These are phyloP conservation scores for Ogataea polymorpha DNA, from an alignment of 805 yeast genomes.

Conservation along the genomic window DNA sequence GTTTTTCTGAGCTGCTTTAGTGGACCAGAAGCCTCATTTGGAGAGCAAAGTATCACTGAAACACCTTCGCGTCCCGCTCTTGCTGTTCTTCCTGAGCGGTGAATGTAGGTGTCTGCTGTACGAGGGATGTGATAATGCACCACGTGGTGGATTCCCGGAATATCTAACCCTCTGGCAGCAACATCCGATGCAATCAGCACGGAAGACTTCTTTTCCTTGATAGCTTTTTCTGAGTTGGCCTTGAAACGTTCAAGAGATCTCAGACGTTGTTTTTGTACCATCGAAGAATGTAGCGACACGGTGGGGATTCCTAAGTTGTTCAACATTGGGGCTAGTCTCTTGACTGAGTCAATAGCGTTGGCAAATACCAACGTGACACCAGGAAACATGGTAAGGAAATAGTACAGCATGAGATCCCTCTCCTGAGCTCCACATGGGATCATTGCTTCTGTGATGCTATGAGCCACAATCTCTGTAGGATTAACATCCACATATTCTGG, in stretches of 20 bases:
- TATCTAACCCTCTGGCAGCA: constrained; percentile 97
- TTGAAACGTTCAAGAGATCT: constrained; percentile 80
- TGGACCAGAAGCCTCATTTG: constrained; percentile 91
- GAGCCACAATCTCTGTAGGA: constrained; percentile 77
- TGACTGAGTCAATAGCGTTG: constrained; percentile 93
- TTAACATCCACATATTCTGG: constrained; percentile 82
- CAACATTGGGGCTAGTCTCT: constrained; percentile 74
- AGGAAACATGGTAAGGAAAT: constrained; percentile 80
- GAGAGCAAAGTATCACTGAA: constrained; percentile 89
- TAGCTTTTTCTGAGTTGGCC: constrained; percentile 36
- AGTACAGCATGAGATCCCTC: constrained; percentile 86
- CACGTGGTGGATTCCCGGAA: constrained; percentile 86
- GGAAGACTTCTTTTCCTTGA: constrained; percentile 45
- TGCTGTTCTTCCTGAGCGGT: constrained; percentile 98
- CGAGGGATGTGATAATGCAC: constrained; percentile 95
- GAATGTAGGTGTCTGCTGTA: constrained; percentile 90
- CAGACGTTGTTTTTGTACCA: constrained; percentile 92
- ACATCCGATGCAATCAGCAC: constrained; percentile 93
- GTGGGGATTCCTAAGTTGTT: constrained; percentile 64
- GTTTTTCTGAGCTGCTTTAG: constrained; percentile 68
- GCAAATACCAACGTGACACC: constrained; percentile 90
- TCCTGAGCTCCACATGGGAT: constrained; percentile 90
- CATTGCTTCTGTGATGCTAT: constrained; percentile 74
- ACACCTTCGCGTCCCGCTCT: constrained; percentile 94
- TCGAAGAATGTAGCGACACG: constrained; percentile 84